Evolutionary conservation across 768 basidiomycete genomes (phyloP), one percentile per base, ranked within the genome.

Genomic region (Mycena leptocephala): DNA sequence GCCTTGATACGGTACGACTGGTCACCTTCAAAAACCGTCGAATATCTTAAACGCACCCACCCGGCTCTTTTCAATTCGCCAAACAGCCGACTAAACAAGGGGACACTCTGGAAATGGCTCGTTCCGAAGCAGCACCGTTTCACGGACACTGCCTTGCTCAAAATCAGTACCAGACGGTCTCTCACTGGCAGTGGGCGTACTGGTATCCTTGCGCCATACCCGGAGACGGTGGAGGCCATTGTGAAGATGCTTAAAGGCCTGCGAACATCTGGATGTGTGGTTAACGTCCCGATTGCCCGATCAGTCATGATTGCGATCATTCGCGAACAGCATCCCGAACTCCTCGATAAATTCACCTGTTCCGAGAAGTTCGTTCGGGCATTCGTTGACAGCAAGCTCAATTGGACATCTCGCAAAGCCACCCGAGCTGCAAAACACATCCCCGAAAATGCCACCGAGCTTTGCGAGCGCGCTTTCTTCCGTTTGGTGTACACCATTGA

Each of bases 351-450:
- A 24, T 61, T 61, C 70, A 18, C 22, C 1, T 62, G 59, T 37
- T 71, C 59, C 2, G 70, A 62, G 46, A 48, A 71, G 9, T 71
- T 33, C 39, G 59, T 71, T 6, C 55, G 30, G 1, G 2, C 35
- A 1, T 70, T 70, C 26, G 5, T 70, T 8, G 68, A 70, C 7
- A 70, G 68, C 14, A 43, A 16, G 16, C 22, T 70, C 5, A 22
- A 59, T 10, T 70, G 68, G 55, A 70, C 22, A 7, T 59, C 56
- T 3, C 37, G 68, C 5, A 59, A 59, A 16, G 68, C 39, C 11
- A 70, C 68, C 1, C 55, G 68, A 13, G 67, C 56, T n/a, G 68
- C 68, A 9, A 70, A 70, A 28, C 68, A 70, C 20, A 70, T 70
- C 33, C 56, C 68, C 5, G 68, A 59, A 3, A 33, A 70, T 33